Evolutionary conservation across 202 grass and related monocot species (phyloP).

Genomic region (Digitaria exilis): DNA sequence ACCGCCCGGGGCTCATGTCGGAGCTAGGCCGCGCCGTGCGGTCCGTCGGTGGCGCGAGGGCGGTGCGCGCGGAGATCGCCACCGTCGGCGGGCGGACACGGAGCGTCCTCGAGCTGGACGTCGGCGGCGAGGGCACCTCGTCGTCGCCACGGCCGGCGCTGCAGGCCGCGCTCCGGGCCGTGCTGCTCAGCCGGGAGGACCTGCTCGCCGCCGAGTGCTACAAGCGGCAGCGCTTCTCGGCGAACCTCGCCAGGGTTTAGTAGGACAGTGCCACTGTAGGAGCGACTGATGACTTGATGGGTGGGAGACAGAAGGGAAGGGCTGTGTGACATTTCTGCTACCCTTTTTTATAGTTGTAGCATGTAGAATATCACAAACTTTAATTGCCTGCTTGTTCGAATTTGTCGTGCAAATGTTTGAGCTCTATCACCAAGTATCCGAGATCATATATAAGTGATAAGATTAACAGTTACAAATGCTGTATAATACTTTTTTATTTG

Average conservation of each 20-base stretch:
- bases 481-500: background rate
- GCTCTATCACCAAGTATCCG: background rate
- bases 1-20: conserved; percentile 85
- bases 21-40: conserved; percentile 76
- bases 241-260: conserved; percentile 39
- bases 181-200: conserved; percentile 66
- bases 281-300: background rate
- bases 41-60: conserved; percentile 70
- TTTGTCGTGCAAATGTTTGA: background rate
- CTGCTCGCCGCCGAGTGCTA: conserved; percentile 59
- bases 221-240: conserved; percentile 63
- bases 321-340: conserved; percentile 1
- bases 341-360: background rate
- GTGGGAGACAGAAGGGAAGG: background rate
- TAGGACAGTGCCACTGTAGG: background rate
- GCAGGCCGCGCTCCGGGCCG: conserved; percentile 67
- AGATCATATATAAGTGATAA: conserved; percentile 18
- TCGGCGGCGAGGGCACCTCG: conserved; percentile 22
- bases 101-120: conserved; percentile 78
- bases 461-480: conserved; percentile 1
- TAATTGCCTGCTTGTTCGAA: background rate
- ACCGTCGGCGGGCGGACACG: conserved; percentile 75
- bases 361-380: conserved; percentile 10
- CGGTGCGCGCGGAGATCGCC: conserved; percentile 83
- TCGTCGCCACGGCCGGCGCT: conserved; percentile 40